Evolutionary conservation across 345 rosid species (phyloP), one percentile per base, ranked within the genome.

Genomic region (Eutrema heterophyllum): DNA sequence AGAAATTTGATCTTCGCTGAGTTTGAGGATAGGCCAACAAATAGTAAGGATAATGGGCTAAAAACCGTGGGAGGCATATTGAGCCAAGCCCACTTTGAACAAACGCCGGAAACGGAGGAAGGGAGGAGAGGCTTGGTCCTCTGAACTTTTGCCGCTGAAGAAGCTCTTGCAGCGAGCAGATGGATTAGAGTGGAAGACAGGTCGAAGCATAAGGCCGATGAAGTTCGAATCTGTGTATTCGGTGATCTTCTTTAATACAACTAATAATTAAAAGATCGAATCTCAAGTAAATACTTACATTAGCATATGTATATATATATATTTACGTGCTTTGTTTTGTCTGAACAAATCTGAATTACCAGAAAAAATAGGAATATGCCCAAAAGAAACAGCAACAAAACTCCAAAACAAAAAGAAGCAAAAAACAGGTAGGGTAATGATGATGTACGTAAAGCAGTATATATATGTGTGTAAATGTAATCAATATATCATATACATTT

Each of bases 391-490:
- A 74, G 58, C 72, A 74, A 74, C 52, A 74, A 73, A 57, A 59
- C 4, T 59, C 79, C 74, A 61, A 51, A 70, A 64, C 35, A 64
- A 55, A 76, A 80, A 5, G 64, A 36, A 12, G 50, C 53, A 33
- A 45, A 69, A 49, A 30, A 53, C 71, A 53, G 72, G 81, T 72
- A 67, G 82, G 82, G 78, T 64, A 81, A 81, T 70, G 77, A 80
- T 75, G 71, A 67, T 77, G 60, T n/a, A n/a, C n/a, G n/a, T 68
- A 49, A 68, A 41, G 77, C 69, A 56, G 50, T 58, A 35, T 50
- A 75, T 61, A 63, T 67, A 10, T 60, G 3, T 48, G 14, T 64
- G 15, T 45, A 15, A 29, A 38, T 53, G 48, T 51, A 43, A 30
- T 41, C 68, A 5, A 1, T 24, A 45, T 11, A 55, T 48, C 44